phyloP scores from a whole-genome alignment of 352 stramenopile genomes.

The Pythium chondricola region DNA sequence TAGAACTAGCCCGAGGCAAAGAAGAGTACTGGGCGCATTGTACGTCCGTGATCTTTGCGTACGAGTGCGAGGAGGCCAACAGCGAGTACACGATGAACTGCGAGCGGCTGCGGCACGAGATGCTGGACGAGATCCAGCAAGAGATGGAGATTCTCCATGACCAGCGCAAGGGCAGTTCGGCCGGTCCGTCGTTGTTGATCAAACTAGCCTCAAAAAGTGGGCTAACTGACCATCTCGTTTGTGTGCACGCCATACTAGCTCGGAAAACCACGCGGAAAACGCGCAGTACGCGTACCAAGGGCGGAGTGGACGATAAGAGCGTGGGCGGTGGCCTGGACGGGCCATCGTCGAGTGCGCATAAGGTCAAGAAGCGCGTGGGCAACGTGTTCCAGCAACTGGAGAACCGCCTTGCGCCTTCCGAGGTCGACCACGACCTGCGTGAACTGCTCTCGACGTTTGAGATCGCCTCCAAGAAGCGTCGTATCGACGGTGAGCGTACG shows the following conservation, averaged over 20 bases:
- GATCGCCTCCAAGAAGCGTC: constrained; percentile 55
- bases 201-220: no score
- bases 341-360: constrained; percentile 25
- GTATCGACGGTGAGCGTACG: constrained; percentile 33
- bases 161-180: constrained; percentile 53
- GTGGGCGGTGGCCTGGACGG: constrained; percentile 33
- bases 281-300: constrained; percentile 60
- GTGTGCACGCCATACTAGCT: no score
- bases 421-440: constrained; percentile 67
- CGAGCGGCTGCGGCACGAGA: constrained; percentile 75
- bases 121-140: constrained; percentile 82
- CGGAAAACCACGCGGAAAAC: constrained; percentile 72
- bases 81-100: constrained; percentile 72
- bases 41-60: constrained; percentile 67
- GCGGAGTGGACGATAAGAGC: constrained; percentile 22
- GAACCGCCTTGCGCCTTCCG: constrained; percentile 59
- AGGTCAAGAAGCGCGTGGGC: constrained; percentile 63
- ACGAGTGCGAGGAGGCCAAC: constrained; percentile 75
- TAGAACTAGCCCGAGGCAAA: constrained; percentile 34
- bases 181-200: constrained; percentile 21
- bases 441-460: constrained; percentile 29
- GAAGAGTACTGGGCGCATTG: constrained; percentile 51
- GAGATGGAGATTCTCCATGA: constrained; percentile 81
- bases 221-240: no score
- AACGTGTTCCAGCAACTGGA: constrained; percentile 67